Conservation (phyloP, 2,329 filamentous ascomycete species). For the Epicoccum nigrum region DNA sequence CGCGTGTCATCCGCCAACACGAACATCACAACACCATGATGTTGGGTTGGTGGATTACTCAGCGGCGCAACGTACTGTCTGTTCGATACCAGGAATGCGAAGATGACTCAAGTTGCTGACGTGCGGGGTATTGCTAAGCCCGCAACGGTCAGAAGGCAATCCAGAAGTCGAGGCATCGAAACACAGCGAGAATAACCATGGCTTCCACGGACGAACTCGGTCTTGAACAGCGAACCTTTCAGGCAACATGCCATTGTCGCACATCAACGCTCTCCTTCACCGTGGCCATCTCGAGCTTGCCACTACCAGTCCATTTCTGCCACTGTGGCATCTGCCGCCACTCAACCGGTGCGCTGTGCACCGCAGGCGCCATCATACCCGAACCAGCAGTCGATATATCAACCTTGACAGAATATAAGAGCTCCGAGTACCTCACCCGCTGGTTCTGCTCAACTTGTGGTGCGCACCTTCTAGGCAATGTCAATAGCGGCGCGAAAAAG, state of each 20-base stretch:
- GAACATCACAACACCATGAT: background rate
- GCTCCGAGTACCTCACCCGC: constrained; percentile 50
- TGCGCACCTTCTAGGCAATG: constrained; percentile 44
- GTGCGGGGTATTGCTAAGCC: background rate
- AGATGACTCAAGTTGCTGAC: background rate
- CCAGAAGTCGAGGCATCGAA: background rate
- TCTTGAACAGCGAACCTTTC: background rate
- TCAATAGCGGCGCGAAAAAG: background rate
- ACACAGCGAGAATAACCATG: background rate
- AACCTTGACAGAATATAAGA: constrained; percentile 48
- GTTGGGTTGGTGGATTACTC: no score
- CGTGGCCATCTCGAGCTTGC: constrained; percentile 44
- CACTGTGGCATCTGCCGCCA: constrained; percentile 60
- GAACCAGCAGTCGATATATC: constrained; percentile 26
- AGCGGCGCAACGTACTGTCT: background rate
- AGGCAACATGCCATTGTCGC: constrained; percentile 15
- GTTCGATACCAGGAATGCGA: constrained; percentile 4
- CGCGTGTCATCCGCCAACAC: no score
- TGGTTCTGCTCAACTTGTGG: constrained; percentile 61
- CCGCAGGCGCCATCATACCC: constrained; percentile 53
- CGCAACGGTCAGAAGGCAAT: background rate
- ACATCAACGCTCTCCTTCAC: constrained; percentile 42
- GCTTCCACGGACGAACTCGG: background rate
- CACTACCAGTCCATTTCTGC: constrained; percentile 53
- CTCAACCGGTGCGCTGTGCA: constrained; percentile 55